Evolutionary conservation across 2,329 filamentous ascomycete species (phyloP).

Genomic region (Colletotrichum camelliae): DNA sequence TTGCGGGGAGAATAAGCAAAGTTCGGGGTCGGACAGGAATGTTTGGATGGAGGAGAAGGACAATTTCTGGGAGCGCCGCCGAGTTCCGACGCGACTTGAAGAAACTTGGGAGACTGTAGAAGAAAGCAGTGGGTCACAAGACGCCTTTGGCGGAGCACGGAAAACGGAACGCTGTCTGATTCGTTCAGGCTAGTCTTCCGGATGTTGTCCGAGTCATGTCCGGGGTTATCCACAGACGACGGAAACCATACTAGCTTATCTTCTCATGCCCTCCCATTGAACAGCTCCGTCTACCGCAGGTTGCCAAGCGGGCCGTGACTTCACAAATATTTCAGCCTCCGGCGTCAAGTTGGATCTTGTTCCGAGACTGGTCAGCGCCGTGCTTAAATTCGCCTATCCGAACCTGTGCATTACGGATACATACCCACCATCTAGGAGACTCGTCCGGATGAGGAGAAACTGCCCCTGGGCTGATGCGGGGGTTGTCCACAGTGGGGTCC

Average conservation of each 20-base stretch:
- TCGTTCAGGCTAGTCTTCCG: neutral
- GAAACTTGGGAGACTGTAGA: neutral
- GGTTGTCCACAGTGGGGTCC: slow-evolving; percentile 31
- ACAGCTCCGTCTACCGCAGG: slow-evolving; percentile 20
- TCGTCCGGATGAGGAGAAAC: slow-evolving; percentile 28
- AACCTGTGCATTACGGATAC: neutral
- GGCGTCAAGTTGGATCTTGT: slow-evolving; percentile 22
- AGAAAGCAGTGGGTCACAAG: neutral
- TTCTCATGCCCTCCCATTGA: slow-evolving; percentile 32
- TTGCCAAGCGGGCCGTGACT: slow-evolving; percentile 30
- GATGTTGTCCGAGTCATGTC: neutral
- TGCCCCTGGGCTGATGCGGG: slow-evolving; percentile 28
- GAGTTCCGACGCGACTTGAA: slow-evolving; percentile 8
- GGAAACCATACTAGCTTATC: slow-evolving; percentile 10
- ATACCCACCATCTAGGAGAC: slow-evolving; percentile 29
- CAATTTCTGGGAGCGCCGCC: neutral
- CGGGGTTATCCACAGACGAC: neutral
- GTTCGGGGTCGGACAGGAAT: neutral
- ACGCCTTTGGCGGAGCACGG: neutral
- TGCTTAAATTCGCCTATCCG: neutral
- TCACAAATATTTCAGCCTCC: slow-evolving; percentile 32
- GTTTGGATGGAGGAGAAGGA: slow-evolving; percentile 3
- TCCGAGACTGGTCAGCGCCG: slow-evolving; percentile 13
- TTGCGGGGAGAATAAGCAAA: neutral
- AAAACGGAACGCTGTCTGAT: slow-evolving; percentile 3